Evolutionary conservation across 441 rosid genomes (phyloP).

Genomic region (Corymbia citriodora): DNA sequence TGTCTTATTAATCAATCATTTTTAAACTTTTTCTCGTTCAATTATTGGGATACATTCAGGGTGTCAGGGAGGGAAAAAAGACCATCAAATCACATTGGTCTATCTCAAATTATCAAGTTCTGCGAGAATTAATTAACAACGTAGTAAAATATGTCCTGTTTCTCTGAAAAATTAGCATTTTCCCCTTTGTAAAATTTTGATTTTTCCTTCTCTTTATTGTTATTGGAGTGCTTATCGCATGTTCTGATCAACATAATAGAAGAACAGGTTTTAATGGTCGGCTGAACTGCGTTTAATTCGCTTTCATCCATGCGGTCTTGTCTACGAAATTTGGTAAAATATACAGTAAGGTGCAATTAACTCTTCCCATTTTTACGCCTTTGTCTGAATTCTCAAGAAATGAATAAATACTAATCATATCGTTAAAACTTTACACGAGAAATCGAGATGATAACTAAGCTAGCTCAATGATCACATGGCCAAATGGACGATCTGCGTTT

Average conservation of each 20-base stretch:
- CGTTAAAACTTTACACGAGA: background rate
- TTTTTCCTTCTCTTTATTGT: background rate
- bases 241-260: background rate
- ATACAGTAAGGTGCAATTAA: background rate
- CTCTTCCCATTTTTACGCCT: background rate
- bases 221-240: background rate
- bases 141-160: background rate
- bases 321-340: background rate
- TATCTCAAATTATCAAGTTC: background rate
- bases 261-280: background rate
- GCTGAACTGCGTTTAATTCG: background rate
- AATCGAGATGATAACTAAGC: background rate
- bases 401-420: background rate
- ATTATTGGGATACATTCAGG: background rate
- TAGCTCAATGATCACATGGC: background rate
- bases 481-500: background rate
- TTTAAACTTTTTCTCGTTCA: background rate
- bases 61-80: background rate
- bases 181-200: background rate
- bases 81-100: background rate
- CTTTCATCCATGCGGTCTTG: background rate
- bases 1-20: background rate
- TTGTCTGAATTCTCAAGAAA: background rate
- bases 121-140: background rate
- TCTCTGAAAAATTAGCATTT: background rate